These are phyloP conservation scores for Leptographium radiaticola DNA, from an alignment of 2,329 filamentous ascomycete species.

Conservation along the genomic window DNA sequence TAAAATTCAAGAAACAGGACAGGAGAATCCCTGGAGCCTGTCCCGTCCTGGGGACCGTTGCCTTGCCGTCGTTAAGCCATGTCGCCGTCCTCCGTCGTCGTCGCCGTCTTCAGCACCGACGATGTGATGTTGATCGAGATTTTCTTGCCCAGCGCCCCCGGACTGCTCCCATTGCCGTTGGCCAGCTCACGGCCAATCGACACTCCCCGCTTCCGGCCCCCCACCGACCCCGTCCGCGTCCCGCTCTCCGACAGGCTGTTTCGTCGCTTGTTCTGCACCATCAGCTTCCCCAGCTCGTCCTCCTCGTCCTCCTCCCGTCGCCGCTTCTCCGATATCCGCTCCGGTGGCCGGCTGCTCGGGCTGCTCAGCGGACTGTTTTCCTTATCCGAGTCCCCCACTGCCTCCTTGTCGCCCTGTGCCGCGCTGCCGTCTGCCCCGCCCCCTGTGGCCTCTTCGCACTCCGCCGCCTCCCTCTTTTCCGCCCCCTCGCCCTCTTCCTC, in stretches of 20 bases:
- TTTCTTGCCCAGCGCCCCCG: background rate
- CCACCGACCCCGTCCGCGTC: constrained; percentile 16
- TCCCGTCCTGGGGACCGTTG: too few species aligned
- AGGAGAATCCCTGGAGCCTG: too few species aligned
- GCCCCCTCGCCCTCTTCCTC: background rate
- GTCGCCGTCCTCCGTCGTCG: constrained; percentile 5
- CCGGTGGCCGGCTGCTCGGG: constrained; percentile 37
- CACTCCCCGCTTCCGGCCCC: constrained; percentile 32
- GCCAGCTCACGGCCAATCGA: background rate
- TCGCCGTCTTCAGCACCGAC: constrained; percentile 4
- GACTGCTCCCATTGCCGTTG: background rate
- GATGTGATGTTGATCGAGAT: constrained; percentile 12
- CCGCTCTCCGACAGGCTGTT: constrained; percentile 35
- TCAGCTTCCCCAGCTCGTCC: constrained; percentile 77
- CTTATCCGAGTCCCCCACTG: constrained; percentile 1
- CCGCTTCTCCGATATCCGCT: constrained; percentile 77
- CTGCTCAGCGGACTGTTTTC: background rate
- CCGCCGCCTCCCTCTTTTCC: background rate
- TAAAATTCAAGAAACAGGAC: too few species aligned
- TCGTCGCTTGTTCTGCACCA: constrained; percentile 49
- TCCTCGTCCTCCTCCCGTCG: constrained; percentile 88
- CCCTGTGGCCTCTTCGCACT: background rate
- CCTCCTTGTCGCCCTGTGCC: constrained; percentile 27
- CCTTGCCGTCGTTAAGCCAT: constrained; percentile 1
- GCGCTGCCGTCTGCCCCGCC: background rate